These are phyloP conservation scores for Sclerotinia subarctica DNA, from an alignment of 2,329 filamentous ascomycete genomes.

Conservation along the genomic window DNA sequence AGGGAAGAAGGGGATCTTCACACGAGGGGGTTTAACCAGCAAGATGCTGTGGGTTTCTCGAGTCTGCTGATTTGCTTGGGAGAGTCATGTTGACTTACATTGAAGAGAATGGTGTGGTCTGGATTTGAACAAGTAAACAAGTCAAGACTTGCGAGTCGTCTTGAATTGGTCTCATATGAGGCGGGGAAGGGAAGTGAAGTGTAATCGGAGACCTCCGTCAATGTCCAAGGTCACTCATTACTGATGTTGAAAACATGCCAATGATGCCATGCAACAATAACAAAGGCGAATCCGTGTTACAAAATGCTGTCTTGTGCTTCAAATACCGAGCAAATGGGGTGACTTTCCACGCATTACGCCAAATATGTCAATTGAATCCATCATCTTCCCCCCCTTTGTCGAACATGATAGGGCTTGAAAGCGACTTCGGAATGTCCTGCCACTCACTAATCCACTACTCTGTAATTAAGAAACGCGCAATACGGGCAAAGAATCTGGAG, in stretches of 20 bases:
- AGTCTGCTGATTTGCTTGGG: conserved; percentile 6
- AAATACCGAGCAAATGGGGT: conserved; percentile 1
- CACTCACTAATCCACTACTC: not conserved
- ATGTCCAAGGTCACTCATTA: not conserved
- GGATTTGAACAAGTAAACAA: not conserved
- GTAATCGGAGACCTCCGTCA: not conserved
- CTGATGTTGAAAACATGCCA: conserved; percentile 1
- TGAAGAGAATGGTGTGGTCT: not conserved
- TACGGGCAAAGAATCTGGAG: not conserved
- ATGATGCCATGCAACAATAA: not conserved
- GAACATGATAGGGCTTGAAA: not conserved
- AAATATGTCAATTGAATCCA: not conserved
- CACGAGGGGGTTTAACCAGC: not conserved
- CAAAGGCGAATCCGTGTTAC: not conserved
- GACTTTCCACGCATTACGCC: not conserved
- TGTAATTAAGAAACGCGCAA: not conserved
- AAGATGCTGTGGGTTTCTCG: not conserved
- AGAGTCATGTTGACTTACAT: not conserved
- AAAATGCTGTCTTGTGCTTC: conserved; percentile 8
- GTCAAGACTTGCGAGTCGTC: not conserved
- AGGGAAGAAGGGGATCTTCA: not conserved
- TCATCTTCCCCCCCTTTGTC: not conserved
- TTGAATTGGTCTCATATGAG: not conserved
- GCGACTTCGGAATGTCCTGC: conserved; percentile 8
- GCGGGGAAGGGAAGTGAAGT: not conserved